These are phyloP conservation scores for Chlamydomonas schloesseri DNA, from an alignment of 139 green algal genomes.

Conservation along the genomic window DNA sequence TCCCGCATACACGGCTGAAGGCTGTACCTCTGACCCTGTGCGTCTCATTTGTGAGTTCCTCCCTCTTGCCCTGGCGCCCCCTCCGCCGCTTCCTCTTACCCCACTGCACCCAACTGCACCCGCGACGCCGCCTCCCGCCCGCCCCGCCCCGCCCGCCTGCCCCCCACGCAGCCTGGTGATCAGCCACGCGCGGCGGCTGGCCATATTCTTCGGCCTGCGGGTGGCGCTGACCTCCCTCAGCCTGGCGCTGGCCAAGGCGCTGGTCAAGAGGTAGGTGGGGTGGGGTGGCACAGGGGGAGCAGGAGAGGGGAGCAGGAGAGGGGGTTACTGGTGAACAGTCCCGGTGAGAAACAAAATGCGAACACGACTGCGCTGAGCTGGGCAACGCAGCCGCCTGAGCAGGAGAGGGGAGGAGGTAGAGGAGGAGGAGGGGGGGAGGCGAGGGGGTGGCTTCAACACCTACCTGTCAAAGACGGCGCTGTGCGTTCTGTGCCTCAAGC, in stretches of 20 bases:
- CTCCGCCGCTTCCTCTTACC: too few relatives aligned
- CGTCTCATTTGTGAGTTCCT: too few relatives aligned
- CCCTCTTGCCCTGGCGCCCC: too few relatives aligned
- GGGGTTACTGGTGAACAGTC: neutral
- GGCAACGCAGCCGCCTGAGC: too few relatives aligned
- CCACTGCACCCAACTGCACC: too few relatives aligned
- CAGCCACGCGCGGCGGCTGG: neutral
- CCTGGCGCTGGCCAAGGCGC: constrained; percentile 7
- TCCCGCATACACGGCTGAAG: too few relatives aligned
- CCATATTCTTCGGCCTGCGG: neutral
- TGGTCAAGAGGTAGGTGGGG: neutral
- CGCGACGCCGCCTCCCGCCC: neutral
- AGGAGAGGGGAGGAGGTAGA: neutral
- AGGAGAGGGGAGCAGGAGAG: neutral
- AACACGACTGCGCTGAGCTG: too few relatives aligned
- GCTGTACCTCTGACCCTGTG: too few relatives aligned
- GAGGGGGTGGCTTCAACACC: too few relatives aligned
- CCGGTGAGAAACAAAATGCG: too few relatives aligned
- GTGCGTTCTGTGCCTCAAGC: too few relatives aligned
- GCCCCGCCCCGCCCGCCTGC: neutral
- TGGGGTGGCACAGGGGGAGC: neutral
- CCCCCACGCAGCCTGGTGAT: neutral
- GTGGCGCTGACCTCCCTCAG: neutral
- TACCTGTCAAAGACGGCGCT: too few relatives aligned
- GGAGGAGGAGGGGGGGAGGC: neutral